A percentile compares a stretch with the other conserved stretches of the same genome.
Evolutionary conservation across 2,329 filamentous ascomycete genomes (phyloP).

Genomic region (Calycina herbarum): DNA sequence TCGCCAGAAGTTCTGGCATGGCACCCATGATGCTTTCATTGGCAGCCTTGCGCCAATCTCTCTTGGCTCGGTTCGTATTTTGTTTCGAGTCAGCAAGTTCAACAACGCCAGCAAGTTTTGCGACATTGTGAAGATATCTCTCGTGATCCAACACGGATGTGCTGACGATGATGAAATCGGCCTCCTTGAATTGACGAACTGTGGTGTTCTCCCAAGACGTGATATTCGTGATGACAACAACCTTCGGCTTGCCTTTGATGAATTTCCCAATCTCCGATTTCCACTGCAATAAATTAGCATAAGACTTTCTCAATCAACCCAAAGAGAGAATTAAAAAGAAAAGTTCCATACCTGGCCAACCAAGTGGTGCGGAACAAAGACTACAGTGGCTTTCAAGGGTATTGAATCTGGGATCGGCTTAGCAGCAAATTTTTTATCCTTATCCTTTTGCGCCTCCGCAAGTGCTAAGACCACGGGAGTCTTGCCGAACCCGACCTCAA

Average conservation of each 20-base stretch:
- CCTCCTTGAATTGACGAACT: conserved; percentile 46
- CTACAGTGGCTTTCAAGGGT: conserved; percentile 55
- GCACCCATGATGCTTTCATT: conserved; percentile 43
- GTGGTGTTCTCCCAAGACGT: conserved; percentile 38
- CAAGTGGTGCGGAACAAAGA: conserved; percentile 57
- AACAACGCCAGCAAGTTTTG: conserved; percentile 48
- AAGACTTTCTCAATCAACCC: neutral
- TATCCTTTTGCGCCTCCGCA: conserved; percentile 46
- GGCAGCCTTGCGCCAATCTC: conserved; percentile 53
- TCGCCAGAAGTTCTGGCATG: conserved; percentile 20
- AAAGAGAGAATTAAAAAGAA: neutral
- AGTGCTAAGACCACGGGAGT: conserved; percentile 60
- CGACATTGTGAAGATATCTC: conserved; percentile 50
- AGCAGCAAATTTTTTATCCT: no score
- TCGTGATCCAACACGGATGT: conserved; percentile 32
- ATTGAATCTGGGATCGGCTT: conserved; percentile 14
- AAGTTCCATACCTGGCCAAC: conserved; percentile 43
- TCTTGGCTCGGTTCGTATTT: conserved; percentile 39
- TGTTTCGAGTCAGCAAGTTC: conserved; percentile 10
- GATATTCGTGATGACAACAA: conserved; percentile 46
- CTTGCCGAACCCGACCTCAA: conserved; percentile 67
- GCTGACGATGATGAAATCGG: conserved; percentile 57
- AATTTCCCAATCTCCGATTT: conserved; percentile 53
- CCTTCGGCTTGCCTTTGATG: conserved; percentile 17
- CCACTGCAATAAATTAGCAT: conserved; percentile 44